phyloP scores from a whole-genome alignment of 2,329 filamentous ascomycete genomes.

The Trichoderma atroviride region DNA sequence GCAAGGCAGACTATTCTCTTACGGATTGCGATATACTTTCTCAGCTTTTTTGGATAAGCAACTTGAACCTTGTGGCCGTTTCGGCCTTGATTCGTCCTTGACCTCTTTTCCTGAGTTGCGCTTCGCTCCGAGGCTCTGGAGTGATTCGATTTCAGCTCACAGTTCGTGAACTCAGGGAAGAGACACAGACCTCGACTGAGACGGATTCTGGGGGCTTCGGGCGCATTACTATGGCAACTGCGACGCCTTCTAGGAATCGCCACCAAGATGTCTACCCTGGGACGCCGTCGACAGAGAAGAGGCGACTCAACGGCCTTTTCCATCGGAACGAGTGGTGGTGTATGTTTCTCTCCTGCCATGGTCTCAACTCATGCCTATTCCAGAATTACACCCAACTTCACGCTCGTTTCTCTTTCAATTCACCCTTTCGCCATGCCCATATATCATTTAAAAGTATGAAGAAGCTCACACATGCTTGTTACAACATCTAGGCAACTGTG shows the following conservation, averaged over 20 bases:
- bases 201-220: not conserved
- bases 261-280: slow-evolving; percentile 20
- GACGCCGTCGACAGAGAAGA: slow-evolving; percentile 36
- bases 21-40: not conserved
- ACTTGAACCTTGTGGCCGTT: not conserved
- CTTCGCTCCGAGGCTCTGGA: not conserved
- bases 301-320: slow-evolving; percentile 40
- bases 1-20: not conserved
- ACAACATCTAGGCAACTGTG: slow-evolving; percentile 45
- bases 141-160: not conserved
- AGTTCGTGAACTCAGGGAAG: not conserved
- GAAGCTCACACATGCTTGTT: not conserved
- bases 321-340: slow-evolving; percentile 43
- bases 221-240: slow-evolving; percentile 6
- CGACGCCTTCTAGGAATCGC: slow-evolving; percentile 13
- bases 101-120: not conserved
- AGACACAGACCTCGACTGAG: not conserved
- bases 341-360: slow-evolving; percentile 32
- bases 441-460: not conserved
- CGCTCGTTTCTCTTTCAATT: slow-evolving; percentile 4
- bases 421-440: not conserved
- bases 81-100: not conserved
- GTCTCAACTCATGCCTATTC: not conserved
- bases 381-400: not conserved
- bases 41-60: not conserved